These are phyloP conservation scores for Poterioochromonas sp. DNA, from an alignment of 352 stramenopile genomes.

Conservation along the genomic window DNA sequence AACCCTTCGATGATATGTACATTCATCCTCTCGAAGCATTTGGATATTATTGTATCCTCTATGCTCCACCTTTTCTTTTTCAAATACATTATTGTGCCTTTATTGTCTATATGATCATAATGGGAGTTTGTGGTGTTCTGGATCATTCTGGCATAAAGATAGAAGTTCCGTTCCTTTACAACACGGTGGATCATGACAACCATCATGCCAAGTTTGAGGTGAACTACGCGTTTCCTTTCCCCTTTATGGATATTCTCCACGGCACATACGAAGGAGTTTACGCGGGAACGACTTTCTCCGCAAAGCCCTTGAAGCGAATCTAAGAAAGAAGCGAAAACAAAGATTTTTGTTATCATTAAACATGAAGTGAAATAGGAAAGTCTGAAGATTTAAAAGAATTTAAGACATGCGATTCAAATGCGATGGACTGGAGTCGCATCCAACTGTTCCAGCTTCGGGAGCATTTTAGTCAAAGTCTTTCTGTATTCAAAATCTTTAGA, in stretches of 20 bases:
- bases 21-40: slow-evolving; percentile 44
- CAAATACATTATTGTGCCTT: slow-evolving; percentile 40
- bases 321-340: too few relatives aligned
- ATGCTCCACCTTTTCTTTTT: slow-evolving; percentile 42
- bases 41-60: slow-evolving; percentile 42
- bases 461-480: not conserved
- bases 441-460: not conserved
- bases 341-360: too few relatives aligned
- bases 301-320: too few relatives aligned
- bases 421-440: slow-evolving; percentile 24
- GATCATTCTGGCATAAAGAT: slow-evolving; percentile 44
- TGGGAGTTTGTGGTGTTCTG: slow-evolving; percentile 43
- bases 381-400: too few relatives aligned
- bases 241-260: slow-evolving; percentile 45
- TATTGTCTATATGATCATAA: slow-evolving; percentile 45
- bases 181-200: slow-evolving; percentile 44
- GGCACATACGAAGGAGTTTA: slow-evolving; percentile 43
- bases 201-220: slow-evolving; percentile 45
- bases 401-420: not conserved
- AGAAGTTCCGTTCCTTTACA: slow-evolving; percentile 42
- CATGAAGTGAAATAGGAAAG: too few relatives aligned
- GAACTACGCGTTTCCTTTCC: slow-evolving; percentile 48
- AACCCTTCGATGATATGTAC: slow-evolving; percentile 46
- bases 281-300: slow-evolving; percentile 5
- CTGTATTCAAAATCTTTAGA: slow-evolving; percentile 23